Base-by-base conservation (phyloP, 2,329 filamentous ascomycete species). In the Phaeophleospora eucalypticola region DNA sequence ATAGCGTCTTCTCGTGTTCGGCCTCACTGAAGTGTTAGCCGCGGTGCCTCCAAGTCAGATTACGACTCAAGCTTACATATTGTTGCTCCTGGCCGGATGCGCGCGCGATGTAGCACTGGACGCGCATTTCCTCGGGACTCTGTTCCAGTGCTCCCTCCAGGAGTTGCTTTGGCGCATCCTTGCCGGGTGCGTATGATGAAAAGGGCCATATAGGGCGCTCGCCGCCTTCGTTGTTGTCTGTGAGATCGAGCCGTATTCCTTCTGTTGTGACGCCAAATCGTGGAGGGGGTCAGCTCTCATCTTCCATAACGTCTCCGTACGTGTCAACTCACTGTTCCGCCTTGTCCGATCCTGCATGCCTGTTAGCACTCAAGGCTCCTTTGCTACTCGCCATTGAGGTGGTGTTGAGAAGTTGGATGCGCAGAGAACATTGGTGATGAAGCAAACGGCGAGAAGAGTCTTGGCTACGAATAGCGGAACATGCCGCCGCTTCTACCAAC, bases 141-240 rank as follows among this genome's bases (percentile, higher is more conserved):
- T 89, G 85, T 66, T 97, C 91, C 15, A 89, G 79, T 4, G 80
- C 75, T 1, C 89, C 89, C 43, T 89, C 89, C 60, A 95, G 90
- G 1, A 96, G 76, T 67, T 95, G 89, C 15, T 81, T 81, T 0
- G 90, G 90, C 1, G 86, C 81, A 58, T 89, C 80, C 59, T 74
- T 78, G 3, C 85, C 86, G 0, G 90, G 89, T 0, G 83, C 87
- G 66, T 95, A 97, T 17, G 85, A 79, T 1, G 90, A 95, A 18
- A 96, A 77, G 3, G 93, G 84, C 86, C 90, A 97, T 74, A 80
- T 71, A 15, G 91, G 91, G 7, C 79, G 77, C 50, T 93, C 87
- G 17, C 76, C 0, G 76, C 79, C 37, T 94, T 73, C 62, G 94
- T 89, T 43, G 38, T 44, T 47, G 46, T 32, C 32, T 36, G 58